Base-by-base conservation (phyloP, 2,329 filamentous ascomycete species). In the Aspergillus quadricinctus region DNA sequence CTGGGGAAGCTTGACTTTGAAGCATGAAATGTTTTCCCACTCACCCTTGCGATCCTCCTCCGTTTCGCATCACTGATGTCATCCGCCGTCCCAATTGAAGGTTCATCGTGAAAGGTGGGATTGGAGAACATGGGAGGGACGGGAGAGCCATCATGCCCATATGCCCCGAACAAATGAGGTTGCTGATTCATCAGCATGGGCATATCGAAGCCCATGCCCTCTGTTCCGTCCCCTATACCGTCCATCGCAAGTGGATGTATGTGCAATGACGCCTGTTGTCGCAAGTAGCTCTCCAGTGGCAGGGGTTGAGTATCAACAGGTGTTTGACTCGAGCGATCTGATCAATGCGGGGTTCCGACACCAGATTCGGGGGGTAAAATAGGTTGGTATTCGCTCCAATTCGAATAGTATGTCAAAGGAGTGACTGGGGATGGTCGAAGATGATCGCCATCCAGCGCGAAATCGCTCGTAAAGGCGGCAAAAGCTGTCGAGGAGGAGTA, bases 11-110 rank as follows among this genome's bases (percentile, higher is more conserved):
- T 29, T 19, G 46, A 43, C 19, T 31, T 29, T 21, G 35, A 23
- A 17, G 43, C 35, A 53, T n/a, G 27, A 52, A 6, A 50, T 27
- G 31, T 19, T 3, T 40, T 35, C n/a, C 46, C 28, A 64, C 85
- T 79, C 82, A 93, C 90, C 78, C 90, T 85, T 58, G 92, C 91
- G 66, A 96, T 96, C 68, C 92, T 85, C 74, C 92, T 83, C 71
- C 92, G 83, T 80, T 96, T 97, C 21, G 92, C 85, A 69, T 97
- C 93, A 66, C 87, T 90, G 54, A 82, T 82, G 65, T 81, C 80
- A 52, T 83, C 79, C 51, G 77, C 76, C 55, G 71, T 64, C 45
- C 70, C 71, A 55, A 72, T 66, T 60, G 73, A 65, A 52, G 79
- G 71, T 54, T 82, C 79, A 58, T 78, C 76, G 21, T 71, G 66